Evolutionary conservation across 768 basidiomycete species (phyloP), one percentile per base, ranked within the genome.

Genomic region (Boletellus ananas): DNA sequence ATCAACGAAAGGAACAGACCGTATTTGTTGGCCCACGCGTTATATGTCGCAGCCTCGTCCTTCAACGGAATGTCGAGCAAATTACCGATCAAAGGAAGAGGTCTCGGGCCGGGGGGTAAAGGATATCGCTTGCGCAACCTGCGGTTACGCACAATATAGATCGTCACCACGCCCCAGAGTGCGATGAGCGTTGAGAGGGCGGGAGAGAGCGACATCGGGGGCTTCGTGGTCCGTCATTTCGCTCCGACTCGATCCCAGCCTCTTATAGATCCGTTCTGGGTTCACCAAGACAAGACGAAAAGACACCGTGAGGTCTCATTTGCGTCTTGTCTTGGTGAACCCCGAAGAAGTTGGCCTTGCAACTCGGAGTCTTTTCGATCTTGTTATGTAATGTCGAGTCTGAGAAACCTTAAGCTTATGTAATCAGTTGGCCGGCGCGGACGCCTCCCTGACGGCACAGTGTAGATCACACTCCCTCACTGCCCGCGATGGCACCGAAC

Each of bases 31-130:
- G 70, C 67, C 75, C 73, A 76, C 36, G 61, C 54, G 6, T 70
- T 64, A 58, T 81, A 83, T 0, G 70, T 68, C 29, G 57, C 58
- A 59, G 73, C 71, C 42, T 71, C 72, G 33, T 68, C 58, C 14
- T 60, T 61, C 60, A 51, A 64, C 7, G 75, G 72, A 37, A 80
- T 62, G 55, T 80, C 74, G 40, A 71, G 65, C 33, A 84, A 56
- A 61, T 82, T 80, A 13, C 81, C 81, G 31, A 82, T 61, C 27
- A 83, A 50, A 23, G 79, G 80, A n/a, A 73, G 65, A 8, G 74
- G 73, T 39, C 61, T 72, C 2, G 82, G 82, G 14, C 82, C 82
- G 27, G 82, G 81, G 11, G 81, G 81, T 12, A 72, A 69, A 0
- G 73, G 76, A 33, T 72, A 66, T 6, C 49, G 49, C 11, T 49